These are phyloP conservation scores for Saitozyma sp. DNA, from an alignment of 768 basidiomycete genomes.

Conservation along the genomic window DNA sequence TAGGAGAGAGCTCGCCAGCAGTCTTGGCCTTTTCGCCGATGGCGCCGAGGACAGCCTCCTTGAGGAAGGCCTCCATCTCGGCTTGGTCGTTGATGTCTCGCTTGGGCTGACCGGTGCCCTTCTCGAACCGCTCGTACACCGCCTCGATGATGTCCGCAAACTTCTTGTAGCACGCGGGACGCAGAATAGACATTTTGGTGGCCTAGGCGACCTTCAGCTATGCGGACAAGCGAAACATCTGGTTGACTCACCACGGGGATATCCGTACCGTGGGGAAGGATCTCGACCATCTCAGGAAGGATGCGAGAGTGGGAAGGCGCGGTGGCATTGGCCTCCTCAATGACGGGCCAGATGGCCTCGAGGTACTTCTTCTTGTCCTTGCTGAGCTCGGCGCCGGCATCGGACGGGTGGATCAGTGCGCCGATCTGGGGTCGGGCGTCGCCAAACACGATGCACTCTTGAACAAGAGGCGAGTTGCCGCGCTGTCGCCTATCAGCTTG, in stretches of 20 bases:
- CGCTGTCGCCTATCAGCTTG: constrained; percentile 37
- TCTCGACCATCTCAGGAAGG: constrained; percentile 58
- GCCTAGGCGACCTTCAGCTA: constrained; percentile 44
- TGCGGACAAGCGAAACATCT: not conserved
- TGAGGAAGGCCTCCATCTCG: constrained; percentile 54
- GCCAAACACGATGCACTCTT: constrained; percentile 63
- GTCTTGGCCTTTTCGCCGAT: constrained; percentile 49
- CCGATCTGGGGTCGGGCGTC: constrained; percentile 59
- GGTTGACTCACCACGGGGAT: constrained; percentile 53
- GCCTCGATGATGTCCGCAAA: constrained; percentile 58
- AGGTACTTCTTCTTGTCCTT: constrained; percentile 51
- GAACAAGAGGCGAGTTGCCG: constrained; percentile 57
- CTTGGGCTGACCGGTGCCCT: constrained; percentile 47
- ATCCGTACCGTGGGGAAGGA: constrained; percentile 57
- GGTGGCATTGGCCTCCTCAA: constrained; percentile 59
- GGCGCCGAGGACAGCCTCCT: constrained; percentile 51
- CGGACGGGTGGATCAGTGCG: constrained; percentile 59
- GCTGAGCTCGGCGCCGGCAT: constrained; percentile 47
- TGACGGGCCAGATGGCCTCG: constrained; percentile 56
- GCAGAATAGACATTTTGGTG: constrained; percentile 60
- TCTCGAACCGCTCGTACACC: constrained; percentile 56
- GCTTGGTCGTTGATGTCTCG: constrained; percentile 38
- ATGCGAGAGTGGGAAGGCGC: constrained; percentile 62
- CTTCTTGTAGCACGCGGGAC: constrained; percentile 59
- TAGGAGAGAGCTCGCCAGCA: constrained; percentile 39